phyloP scores from a whole-genome alignment of 1,284 basidiomycete species.

The Phellopilus nigrolimitatus region DNA sequence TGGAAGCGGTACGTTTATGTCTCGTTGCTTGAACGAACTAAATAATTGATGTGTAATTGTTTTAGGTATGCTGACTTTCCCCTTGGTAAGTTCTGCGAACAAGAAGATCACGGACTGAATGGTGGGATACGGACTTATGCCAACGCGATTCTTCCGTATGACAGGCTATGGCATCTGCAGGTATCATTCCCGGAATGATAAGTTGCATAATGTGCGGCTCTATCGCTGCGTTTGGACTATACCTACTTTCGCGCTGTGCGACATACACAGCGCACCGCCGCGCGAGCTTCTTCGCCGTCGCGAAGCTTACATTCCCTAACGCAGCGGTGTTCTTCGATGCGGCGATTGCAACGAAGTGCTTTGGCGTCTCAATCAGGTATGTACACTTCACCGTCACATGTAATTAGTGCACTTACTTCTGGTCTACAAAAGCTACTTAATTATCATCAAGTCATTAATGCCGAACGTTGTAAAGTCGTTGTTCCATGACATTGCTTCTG shows the following conservation, averaged over 20 bases:
- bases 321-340: constrained; percentile 85
- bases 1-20: constrained; percentile 66
- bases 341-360: constrained; percentile 95
- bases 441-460: constrained; percentile 92
- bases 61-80: constrained; percentile 79
- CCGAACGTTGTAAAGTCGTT: constrained; percentile 89
- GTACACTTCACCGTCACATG: constrained; percentile 26
- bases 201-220: constrained; percentile 85
- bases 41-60: constrained; percentile 10
- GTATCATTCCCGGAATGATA: constrained; percentile 81
- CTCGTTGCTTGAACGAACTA: constrained; percentile 10
- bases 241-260: constrained; percentile 86
- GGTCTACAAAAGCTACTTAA: constrained; percentile 87
- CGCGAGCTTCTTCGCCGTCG: constrained; percentile 85
- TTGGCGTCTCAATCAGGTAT: constrained; percentile 92
- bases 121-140: constrained; percentile 1
- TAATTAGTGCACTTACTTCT: constrained; percentile 8
- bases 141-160: constrained; percentile 16
- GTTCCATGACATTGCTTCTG: constrained; percentile 69
- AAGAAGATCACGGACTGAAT: constrained; percentile 1
- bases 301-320: constrained; percentile 80
- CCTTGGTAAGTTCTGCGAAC: constrained; percentile 46
- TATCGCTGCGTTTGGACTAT: constrained; percentile 83
- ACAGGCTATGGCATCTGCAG: constrained; percentile 81
- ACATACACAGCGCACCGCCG: constrained; percentile 69